A percentile compares a stretch with the other conserved stretches of the same genome.
Conservation (phyloP, 805 yeast species). For the Lachancea sp. region DNA sequence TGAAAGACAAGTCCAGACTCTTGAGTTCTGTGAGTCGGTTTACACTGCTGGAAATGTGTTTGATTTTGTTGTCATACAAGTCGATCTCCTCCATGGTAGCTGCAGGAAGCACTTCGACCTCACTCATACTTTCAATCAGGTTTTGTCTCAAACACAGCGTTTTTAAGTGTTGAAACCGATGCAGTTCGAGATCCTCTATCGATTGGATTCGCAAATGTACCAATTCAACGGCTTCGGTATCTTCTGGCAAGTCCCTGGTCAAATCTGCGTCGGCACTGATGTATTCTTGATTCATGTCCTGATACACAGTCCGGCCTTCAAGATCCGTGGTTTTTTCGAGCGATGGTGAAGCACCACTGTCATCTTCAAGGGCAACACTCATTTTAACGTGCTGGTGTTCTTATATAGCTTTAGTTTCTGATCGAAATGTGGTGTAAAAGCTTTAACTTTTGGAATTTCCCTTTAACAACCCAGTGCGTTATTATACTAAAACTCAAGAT, state of each 20-base stretch:
- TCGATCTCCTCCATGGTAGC: conserved; percentile 70
- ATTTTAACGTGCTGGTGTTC: no score
- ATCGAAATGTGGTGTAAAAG: no score
- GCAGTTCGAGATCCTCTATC: conserved; percentile 53
- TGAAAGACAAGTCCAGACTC: conserved; percentile 78
- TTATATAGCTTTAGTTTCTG: no score
- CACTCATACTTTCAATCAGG: conserved; percentile 64
- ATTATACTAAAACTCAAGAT: no score
- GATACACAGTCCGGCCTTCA: conserved; percentile 16
- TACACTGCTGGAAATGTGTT: conserved; percentile 71
- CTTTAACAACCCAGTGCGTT: no score
- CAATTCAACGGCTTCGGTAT: conserved; percentile 55
- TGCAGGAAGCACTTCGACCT: conserved; percentile 53
- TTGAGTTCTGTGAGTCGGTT: conserved; percentile 51
- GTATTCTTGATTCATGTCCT: conserved; percentile 39
- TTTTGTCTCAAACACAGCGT: conserved; percentile 76
- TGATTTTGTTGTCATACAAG: conserved; percentile 84
- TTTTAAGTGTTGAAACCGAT: conserved; percentile 51
- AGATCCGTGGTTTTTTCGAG: not conserved
- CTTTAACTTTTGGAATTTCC: no score
- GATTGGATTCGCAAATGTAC: conserved; percentile 64
- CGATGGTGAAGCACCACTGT: not conserved
- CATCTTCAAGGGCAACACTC: no score
- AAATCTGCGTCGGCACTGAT: conserved; percentile 67
- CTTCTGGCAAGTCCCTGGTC: conserved; percentile 49